Conservation (phyloP, 1,284 basidiomycete species). For the Leucoagaricus sp. region DNA sequence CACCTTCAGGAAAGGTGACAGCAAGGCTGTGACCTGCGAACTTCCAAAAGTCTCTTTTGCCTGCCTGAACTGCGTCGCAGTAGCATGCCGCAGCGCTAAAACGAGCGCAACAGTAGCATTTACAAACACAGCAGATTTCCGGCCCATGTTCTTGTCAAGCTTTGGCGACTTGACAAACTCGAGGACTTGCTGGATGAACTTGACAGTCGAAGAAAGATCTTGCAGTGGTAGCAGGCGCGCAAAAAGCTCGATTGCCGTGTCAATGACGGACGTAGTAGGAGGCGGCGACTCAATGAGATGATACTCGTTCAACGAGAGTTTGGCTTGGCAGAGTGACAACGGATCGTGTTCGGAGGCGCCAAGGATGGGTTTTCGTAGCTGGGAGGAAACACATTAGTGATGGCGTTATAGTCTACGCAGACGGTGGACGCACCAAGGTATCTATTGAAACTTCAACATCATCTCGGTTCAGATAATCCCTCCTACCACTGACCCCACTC, state of each 20-base stretch:
- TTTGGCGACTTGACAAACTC: constrained; percentile 76
- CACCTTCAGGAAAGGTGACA: constrained; percentile 82
- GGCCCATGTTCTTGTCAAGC: constrained; percentile 86
- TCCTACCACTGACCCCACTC: constrained; percentile 28
- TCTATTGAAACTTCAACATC: constrained; percentile 78
- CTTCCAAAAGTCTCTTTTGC: constrained; percentile 72
- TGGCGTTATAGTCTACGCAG: not conserved
- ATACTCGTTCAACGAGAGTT: constrained; percentile 43
- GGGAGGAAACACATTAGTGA: constrained; percentile 2
- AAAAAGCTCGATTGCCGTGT: constrained; percentile 89
- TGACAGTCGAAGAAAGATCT: constrained; percentile 67
- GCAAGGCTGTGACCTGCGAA: constrained; percentile 63
- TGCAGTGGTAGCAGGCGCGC: constrained; percentile 80
- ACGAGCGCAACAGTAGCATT: constrained; percentile 85
- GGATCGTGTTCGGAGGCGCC: constrained; percentile 89
- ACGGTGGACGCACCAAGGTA: constrained; percentile 60
- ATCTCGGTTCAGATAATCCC: constrained; percentile 76
- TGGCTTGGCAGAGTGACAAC: constrained; percentile 68
- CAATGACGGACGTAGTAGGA: constrained; percentile 82
- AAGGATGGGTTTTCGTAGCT: constrained; percentile 81
- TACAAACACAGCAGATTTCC: constrained; percentile 85
- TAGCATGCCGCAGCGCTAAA: constrained; percentile 69
- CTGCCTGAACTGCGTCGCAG: constrained; percentile 52
- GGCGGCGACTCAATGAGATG: constrained; percentile 68
- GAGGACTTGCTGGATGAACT: constrained; percentile 70